These are phyloP conservation scores for Candida pseudoviswanathii DNA, from an alignment of 1,139 yeast genomes.

Conservation along the genomic window DNA sequence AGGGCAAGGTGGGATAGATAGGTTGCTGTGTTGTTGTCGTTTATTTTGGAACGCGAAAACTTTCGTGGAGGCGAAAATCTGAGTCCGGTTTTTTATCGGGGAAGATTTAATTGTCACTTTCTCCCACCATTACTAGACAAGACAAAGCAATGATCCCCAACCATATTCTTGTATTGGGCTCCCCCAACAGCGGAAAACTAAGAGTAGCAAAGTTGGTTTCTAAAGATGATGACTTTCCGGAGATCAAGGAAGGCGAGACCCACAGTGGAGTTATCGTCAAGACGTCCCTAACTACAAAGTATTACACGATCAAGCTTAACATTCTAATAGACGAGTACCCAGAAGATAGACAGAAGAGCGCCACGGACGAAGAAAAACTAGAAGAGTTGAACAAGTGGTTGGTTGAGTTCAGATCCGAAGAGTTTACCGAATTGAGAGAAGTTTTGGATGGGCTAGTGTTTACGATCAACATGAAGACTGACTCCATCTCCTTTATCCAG, in stretches of 20 bases:
- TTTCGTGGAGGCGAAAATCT: neutral
- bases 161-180: slow-evolving; percentile 42
- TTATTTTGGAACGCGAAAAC: slow-evolving; percentile 7
- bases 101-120: no score
- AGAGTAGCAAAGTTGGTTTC: slow-evolving; percentile 26
- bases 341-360: slow-evolving; percentile 17
- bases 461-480: slow-evolving; percentile 29
- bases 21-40: neutral
- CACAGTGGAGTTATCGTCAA: slow-evolving; percentile 44
- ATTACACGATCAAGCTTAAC: slow-evolving; percentile 32
- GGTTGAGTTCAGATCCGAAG: slow-evolving; percentile 32
- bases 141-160: slow-evolving; percentile 26
- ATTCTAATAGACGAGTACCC: slow-evolving; percentile 45
- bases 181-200: slow-evolving; percentile 41
- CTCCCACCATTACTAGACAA: no score
- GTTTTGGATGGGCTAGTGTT: slow-evolving; percentile 42
- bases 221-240: slow-evolving; percentile 13
- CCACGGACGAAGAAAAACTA: slow-evolving; percentile 12
- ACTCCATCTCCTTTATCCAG: slow-evolving; percentile 18
- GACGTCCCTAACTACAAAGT: slow-evolving; percentile 32
- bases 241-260: slow-evolving; percentile 17
- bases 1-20: neutral
- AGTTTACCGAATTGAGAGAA: slow-evolving; percentile 38
- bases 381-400: slow-evolving; percentile 29
- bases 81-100: neutral